Conservation (phyloP, 768 basidiomycete genomes). For the Phlebiopsis flavidoalba region DNA sequence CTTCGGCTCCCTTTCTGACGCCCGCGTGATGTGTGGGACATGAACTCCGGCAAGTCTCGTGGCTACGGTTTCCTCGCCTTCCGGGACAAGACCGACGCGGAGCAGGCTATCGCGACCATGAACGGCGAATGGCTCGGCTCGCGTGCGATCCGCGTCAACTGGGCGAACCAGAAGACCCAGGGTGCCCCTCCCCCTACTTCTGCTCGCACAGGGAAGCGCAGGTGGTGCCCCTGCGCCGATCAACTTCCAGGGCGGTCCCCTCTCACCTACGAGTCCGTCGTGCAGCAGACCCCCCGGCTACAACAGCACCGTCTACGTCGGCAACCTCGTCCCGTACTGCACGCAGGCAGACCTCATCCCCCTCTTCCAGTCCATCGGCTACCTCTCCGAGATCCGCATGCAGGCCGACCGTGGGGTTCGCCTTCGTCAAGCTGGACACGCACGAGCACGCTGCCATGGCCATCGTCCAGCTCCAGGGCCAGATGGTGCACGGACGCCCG, state of each 20-base stretch:
- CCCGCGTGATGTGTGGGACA: constrained; percentile 99
- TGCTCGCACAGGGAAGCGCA: constrained; percentile 7
- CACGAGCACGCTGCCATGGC: constrained; percentile 99
- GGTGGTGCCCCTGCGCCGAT: constrained; percentile 73
- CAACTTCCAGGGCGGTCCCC: constrained; percentile 85
- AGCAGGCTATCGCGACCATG: constrained; percentile 99
- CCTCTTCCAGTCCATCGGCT: constrained; percentile 97
- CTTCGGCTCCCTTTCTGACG: constrained; percentile 95
- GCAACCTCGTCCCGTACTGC: constrained; percentile 95
- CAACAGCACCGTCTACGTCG: constrained; percentile 97
- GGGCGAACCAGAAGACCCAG: constrained; percentile 99
- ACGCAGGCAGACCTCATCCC: constrained; percentile 98
- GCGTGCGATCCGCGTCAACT: constrained; percentile 97
- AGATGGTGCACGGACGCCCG: constrained; percentile 94
- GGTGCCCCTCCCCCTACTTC: constrained; percentile 32
- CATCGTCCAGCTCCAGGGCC: constrained; percentile 94
- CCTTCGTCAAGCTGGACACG: constrained; percentile 97
- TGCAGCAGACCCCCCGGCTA: constrained; percentile 89
- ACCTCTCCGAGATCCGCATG: constrained; percentile 98
- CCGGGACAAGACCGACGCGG: constrained; percentile 97
- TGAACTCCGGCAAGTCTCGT: constrained; percentile 98
- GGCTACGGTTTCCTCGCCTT: constrained; percentile 99
- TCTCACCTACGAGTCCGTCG: constrained; percentile 87
- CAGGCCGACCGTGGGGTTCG: constrained; percentile 98
- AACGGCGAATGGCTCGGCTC: constrained; percentile 99